Evolutionary conservation across 441 rosid species (phyloP).

Genomic region (Raphanus hybrid): DNA sequence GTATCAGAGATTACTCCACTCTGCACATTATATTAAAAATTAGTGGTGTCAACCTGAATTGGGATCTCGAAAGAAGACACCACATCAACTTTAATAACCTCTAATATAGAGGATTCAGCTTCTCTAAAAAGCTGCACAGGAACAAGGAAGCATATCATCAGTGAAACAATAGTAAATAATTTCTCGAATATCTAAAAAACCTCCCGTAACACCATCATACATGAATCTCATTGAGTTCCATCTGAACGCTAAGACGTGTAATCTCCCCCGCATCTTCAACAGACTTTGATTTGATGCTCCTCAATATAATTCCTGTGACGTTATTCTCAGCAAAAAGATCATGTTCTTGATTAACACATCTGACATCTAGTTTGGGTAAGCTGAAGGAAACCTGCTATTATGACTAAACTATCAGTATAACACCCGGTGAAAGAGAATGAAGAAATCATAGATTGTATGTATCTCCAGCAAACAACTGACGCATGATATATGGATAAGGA

Average conservation of each 20-base stretch:
- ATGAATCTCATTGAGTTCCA: conserved; percentile 96
- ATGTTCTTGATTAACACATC: conserved; percentile 55
- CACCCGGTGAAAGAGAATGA: neutral
- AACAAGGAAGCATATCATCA: conserved; percentile 35
- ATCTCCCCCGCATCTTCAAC: conserved; percentile 90
- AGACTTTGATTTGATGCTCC: conserved; percentile 67
- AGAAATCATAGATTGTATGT: neutral
- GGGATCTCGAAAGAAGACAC: neutral
- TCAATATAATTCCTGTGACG: conserved; percentile 36
- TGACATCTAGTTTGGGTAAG: conserved; percentile 82
- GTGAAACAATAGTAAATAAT: conserved; percentile 31
- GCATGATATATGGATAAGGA: too few relatives aligned
- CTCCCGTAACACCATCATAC: conserved; percentile 49
- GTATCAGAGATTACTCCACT: neutral
- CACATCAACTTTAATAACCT: conserved; percentile 72
- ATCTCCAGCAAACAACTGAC: neutral
- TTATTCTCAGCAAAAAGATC: too few relatives aligned
- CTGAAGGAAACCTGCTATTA: conserved; percentile 68
- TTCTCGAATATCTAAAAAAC: neutral
- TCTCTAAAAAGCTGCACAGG: conserved; percentile 86
- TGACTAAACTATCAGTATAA: conserved; percentile 26
- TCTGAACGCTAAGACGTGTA: conserved; percentile 80
- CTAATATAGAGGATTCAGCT: conserved; percentile 77
- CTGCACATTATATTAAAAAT: neutral
- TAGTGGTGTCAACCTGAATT: conserved; percentile 53